phyloP scores from a whole-genome alignment of 106 monocot species.

The Dendrobium catenatum region DNA sequence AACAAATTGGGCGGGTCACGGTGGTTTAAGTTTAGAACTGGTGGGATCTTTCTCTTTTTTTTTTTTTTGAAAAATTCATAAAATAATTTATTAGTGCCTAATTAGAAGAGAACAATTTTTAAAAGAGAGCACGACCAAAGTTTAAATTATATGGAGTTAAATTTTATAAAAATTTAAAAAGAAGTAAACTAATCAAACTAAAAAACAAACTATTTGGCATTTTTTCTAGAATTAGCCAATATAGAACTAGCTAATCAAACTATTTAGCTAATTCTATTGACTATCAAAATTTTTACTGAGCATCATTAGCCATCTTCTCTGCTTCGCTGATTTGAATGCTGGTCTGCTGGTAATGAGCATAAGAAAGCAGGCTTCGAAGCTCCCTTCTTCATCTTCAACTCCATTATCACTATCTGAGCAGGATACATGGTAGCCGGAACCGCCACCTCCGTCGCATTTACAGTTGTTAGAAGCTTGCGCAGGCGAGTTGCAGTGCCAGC shows the following conservation, averaged over 20 bases:
- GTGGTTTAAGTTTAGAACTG: not conserved
- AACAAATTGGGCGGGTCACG: not conserved
- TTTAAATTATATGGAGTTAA: too few relatives aligned
- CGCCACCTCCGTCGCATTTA: not conserved
- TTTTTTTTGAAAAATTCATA: too few relatives aligned
- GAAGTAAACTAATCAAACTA: too few relatives aligned
- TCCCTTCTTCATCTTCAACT: not conserved
- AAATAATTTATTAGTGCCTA: not conserved
- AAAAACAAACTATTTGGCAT: too few relatives aligned
- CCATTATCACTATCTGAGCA: not conserved
- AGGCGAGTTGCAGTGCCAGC: not conserved
- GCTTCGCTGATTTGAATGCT: not conserved
- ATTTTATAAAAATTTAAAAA: too few relatives aligned
- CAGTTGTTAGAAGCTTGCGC: not conserved
- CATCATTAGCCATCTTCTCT: not conserved
- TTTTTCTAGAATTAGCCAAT: too few relatives aligned
- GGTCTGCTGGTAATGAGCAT: not conserved
- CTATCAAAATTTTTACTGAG: too few relatives aligned
- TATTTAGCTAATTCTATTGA: too few relatives aligned
- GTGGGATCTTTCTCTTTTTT: not conserved
- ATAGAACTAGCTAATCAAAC: too few relatives aligned
- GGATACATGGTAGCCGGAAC: not conserved
- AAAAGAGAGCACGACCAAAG: too few relatives aligned
- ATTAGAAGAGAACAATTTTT: too few relatives aligned
- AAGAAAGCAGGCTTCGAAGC: slow-evolving; percentile 3